Evolutionary conservation across 768 basidiomycete genomes (phyloP).

Genomic region (Phaeotremella fagi): DNA sequence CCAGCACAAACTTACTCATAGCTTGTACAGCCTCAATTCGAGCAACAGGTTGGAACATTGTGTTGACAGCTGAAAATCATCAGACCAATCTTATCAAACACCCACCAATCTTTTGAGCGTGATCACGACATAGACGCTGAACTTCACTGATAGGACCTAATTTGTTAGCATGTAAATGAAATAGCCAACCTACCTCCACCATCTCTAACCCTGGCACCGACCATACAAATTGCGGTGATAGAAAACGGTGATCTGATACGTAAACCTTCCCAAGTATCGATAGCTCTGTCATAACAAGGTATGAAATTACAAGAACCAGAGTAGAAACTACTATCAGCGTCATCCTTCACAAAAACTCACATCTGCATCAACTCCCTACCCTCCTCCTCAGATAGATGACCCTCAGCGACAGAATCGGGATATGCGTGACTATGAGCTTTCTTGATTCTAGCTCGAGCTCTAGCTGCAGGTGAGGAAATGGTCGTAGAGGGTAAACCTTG

Average conservation of each 20-base stretch:
- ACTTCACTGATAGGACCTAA: constrained; percentile 69
- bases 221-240: constrained; percentile 88
- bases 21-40: constrained; percentile 85
- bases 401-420: constrained; percentile 83
- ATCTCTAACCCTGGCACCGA: constrained; percentile 82
- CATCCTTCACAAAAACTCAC: constrained; percentile 51
- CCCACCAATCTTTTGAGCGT: constrained; percentile 70
- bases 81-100: not conserved
- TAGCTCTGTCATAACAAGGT: constrained; percentile 74
- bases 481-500: constrained; percentile 24
- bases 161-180: constrained; percentile 6
- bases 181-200: constrained; percentile 65
- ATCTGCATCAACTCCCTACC: constrained; percentile 81
- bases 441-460: constrained; percentile 21
- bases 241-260: constrained; percentile 89
- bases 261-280: constrained; percentile 79
- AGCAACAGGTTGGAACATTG: constrained; percentile 78
- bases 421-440: constrained; percentile 55
- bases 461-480: constrained; percentile 2
- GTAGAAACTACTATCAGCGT: constrained; percentile 62
- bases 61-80: constrained; percentile 56
- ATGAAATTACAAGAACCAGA: constrained; percentile 87
- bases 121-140: constrained; percentile 68
- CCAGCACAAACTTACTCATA: constrained; percentile 69
- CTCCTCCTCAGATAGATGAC: constrained; percentile 71